Evolutionary conservation across 148 eudicot species (phyloP), one percentile per base, ranked within the genome.

Genomic region (Amaranthus cruentus): DNA sequence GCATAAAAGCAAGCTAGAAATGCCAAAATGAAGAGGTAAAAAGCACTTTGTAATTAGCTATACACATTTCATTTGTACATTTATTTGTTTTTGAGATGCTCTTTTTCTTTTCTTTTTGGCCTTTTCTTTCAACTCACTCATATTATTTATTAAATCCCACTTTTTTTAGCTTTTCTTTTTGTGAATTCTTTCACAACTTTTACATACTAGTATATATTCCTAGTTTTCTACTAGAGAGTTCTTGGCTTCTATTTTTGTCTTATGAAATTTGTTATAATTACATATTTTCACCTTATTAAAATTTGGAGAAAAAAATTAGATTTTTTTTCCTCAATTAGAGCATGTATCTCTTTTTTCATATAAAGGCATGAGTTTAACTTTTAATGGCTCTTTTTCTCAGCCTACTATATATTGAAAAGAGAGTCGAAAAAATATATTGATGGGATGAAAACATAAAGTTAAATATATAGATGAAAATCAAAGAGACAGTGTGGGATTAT

Each of bases 101-200:
- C 73, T 73, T 72, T 76, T 72, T 69, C 73, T 73, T 72, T 76
- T 72, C 73, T 69, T 69, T 55, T 66, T 74, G 75, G 82, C 75
- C 69, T 75, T 71, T 75, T 75, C 21, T 59, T 75, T 74, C 62
- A 54, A 59, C 69, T 6, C 62, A 66, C 81, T 58, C 68, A 71
- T 52, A 69, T 54, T 28, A 0, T 28, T 28, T 28, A 28, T 28
- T 21, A 47, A 48, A 1, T 28, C 18, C n/a, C 74, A 42, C 76
- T 80, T 62, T 49, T 52, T 67, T 70, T 55, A 9, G 15, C 68
- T 48, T 42, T 42, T 61, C 18, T 53, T 75, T 65, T 53, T 65
- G 21, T 15, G 53, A 52, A 61, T 54, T 61, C 9, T 65, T 47
- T 43, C 6, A 14, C 38, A 11, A 47, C 69, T 55, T 55, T 53